Conservation (phyloP, 2,329 filamentous ascomycete species). For the Neofusicoccum parvum region DNA sequence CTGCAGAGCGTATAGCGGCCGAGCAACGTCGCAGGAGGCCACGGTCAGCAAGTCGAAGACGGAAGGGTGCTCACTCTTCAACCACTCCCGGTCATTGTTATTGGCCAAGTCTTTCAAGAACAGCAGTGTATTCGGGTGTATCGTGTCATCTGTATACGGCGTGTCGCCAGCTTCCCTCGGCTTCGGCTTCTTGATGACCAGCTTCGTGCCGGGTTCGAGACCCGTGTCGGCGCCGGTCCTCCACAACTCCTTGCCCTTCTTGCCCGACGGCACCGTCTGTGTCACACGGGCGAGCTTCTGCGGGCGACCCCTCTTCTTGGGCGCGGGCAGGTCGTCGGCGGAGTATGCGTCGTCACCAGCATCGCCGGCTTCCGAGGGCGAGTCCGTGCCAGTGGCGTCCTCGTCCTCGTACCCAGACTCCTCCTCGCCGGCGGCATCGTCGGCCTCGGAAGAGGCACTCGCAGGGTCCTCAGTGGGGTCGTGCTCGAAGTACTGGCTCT, state of each 20-base stretch:
- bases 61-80: slow-evolving; percentile 56
- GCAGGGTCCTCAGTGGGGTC: slow-evolving; percentile 30
- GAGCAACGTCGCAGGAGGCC: neutral
- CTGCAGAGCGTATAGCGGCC: slow-evolving; percentile 2
- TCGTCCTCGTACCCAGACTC: slow-evolving; percentile 47
- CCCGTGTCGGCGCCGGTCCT: slow-evolving; percentile 57
- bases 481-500: slow-evolving; percentile 38
- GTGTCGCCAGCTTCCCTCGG: slow-evolving; percentile 61
- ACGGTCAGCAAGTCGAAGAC: neutral
- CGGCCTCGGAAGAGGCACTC: slow-evolving; percentile 32
- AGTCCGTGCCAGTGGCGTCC: slow-evolving; percentile 32
- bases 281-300: slow-evolving; percentile 24
- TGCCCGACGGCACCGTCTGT: slow-evolving; percentile 21
- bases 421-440: slow-evolving; percentile 35
- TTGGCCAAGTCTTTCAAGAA: slow-evolving; percentile 61
- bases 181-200: slow-evolving; percentile 66
- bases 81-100: slow-evolving; percentile 65
- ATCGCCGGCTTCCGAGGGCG: slow-evolving; percentile 38
- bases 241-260: slow-evolving; percentile 55
- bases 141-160: slow-evolving; percentile 58
- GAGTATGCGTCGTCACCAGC: slow-evolving; percentile 32
- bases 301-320: slow-evolving; percentile 27
- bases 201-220: slow-evolving; percentile 60
- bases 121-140: slow-evolving; percentile 65
- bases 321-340: slow-evolving; percentile 33